phyloP scores from a whole-genome alignment of 129 eudicot genomes.

The Glebionis coronaria region DNA sequence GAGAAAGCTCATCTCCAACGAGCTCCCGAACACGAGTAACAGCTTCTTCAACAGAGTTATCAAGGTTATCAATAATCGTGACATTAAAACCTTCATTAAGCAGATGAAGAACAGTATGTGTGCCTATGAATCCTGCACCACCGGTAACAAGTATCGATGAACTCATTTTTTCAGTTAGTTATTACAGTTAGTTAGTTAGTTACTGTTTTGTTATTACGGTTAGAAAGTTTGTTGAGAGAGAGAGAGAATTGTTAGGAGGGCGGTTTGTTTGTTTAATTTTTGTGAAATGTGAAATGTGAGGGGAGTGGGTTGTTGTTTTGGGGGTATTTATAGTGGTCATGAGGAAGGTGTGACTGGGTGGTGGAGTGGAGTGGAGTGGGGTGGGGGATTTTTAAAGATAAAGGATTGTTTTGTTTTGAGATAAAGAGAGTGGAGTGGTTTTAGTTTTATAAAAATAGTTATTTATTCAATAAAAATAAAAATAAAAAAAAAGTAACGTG shows the following conservation, averaged over 20 bases:
- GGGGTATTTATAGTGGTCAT: not conserved
- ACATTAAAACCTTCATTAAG: conserved; percentile 73
- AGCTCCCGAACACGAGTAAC: conserved; percentile 55
- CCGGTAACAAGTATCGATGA: conserved; percentile 70
- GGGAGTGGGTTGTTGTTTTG: too few species aligned
- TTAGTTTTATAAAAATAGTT: too few species aligned
- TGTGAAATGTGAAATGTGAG: too few species aligned
- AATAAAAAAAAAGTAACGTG: too few species aligned
- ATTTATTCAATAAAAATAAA: too few species aligned
- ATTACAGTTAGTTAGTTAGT: conserved; percentile 15
- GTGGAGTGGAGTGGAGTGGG: not conserved
- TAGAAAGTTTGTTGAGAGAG: not conserved
- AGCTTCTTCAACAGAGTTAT: conserved; percentile 84
- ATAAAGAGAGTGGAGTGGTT: too few species aligned
- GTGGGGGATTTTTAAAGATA: too few species aligned
- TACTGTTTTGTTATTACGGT: too few species aligned
- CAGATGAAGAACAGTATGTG: conserved; percentile 78
- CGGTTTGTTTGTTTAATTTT: conserved; percentile 24
- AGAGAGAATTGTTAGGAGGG: conserved; percentile 35
- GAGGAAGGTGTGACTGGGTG: not conserved
- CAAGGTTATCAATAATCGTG: conserved; percentile 78
- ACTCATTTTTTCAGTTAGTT: not conserved
- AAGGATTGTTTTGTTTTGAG: too few species aligned
- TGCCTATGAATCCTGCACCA: conserved; percentile 96
- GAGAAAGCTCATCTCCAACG: conserved; percentile 63